A percentile compares a stretch with the other conserved stretches of the same genome.
Conservation (phyloP, 495 filamentous ascomycete genomes). For the Trichoderma asperelloides region DNA sequence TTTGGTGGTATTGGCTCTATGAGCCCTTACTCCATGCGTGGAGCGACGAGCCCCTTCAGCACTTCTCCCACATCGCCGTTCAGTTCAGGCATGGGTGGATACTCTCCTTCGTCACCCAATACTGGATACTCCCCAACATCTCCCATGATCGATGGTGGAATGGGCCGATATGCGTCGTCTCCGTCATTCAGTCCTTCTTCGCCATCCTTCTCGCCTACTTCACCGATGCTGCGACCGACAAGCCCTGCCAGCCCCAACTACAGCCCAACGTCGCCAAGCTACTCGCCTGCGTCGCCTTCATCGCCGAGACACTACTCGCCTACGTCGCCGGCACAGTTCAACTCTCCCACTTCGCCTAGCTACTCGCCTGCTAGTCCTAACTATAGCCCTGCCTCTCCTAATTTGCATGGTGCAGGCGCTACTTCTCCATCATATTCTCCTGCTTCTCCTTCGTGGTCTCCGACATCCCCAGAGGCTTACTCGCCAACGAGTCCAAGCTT, state of each 20-base stretch:
- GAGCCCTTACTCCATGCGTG: constrained; percentile 50
- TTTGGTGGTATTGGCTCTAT: constrained; percentile 45
- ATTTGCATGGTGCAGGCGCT: constrained; percentile 42
- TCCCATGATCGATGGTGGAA: constrained; percentile 44
- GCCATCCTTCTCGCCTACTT: constrained; percentile 78
- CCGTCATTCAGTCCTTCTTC: constrained; percentile 66
- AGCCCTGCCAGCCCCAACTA: constrained; percentile 59
- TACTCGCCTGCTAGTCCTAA: constrained; percentile 52
- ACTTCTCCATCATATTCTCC: constrained; percentile 60
- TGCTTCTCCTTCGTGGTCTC: constrained; percentile 61
- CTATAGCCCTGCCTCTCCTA: constrained; percentile 59
- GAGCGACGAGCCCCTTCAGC: constrained; percentile 68
- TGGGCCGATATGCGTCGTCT: constrained; percentile 58
- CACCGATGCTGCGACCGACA: constrained; percentile 54
- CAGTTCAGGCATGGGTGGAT: constrained; percentile 56
- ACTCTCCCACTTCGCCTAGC: constrained; percentile 59
- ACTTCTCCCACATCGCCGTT: constrained; percentile 66
- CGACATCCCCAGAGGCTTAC: constrained; percentile 61
- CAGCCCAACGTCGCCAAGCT: constrained; percentile 76
- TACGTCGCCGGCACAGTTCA: constrained; percentile 45
- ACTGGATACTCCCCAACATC: constrained; percentile 62
- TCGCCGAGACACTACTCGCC: constrained; percentile 55
- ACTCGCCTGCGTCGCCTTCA: constrained; percentile 62
- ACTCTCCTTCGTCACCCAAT: constrained; percentile 57
- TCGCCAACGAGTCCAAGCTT: constrained; percentile 70